Base-by-base conservation (phyloP, 2,329 filamentous ascomycete species). In the Clonostachys solani region DNA sequence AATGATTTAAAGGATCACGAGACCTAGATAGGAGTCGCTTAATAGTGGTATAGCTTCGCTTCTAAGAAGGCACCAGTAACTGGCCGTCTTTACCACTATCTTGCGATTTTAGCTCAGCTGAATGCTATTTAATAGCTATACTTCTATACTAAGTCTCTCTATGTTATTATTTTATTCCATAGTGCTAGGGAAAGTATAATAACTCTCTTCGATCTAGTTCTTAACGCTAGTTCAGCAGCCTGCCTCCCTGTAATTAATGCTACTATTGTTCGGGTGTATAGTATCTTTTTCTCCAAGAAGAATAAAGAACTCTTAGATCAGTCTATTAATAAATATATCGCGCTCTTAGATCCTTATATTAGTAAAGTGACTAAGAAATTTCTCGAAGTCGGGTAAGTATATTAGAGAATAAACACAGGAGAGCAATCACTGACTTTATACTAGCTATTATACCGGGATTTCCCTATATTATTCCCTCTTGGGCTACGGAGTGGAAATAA, bases 41-140 rank as follows among this genome's bases (percentile, higher is more conserved):
- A 84, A 0, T 83, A 86, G 40, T 97, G 92, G 94, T 96, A 95
- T 54, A 84, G 80, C 3, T 86, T 87, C 54, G 89, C 89, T 0
- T 87, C 88, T 1, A 87, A 95, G 54, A 84, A 84, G 29, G 81
- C 82, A 0, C 89, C 92, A 0, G 78, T 78, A 0, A 83, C 87
- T 0, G 92, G 92, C 0, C 75, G 92, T 0, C 73, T 97, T 0
- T 94, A 96, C 49, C 91, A 97, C 54, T 91, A 96, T 57, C 71
- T 96, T 0, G 92, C 91, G 0, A 92, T 92, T 23, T 63, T 92
- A 0, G 85, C 88, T 0, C 69, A 86, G 0, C 86, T 86, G 0
- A 84, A 88, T 49, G 78, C 78, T 1, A 64, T 90, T 0, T 80
- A 86, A 47, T 87, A 92, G 59, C 64, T 92, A 0, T 90, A 81